Evolutionary conservation across 163 green algal genomes (phyloP), one percentile per base, ranked within the genome.

Genomic region (Chlorella variabilis): DNA sequence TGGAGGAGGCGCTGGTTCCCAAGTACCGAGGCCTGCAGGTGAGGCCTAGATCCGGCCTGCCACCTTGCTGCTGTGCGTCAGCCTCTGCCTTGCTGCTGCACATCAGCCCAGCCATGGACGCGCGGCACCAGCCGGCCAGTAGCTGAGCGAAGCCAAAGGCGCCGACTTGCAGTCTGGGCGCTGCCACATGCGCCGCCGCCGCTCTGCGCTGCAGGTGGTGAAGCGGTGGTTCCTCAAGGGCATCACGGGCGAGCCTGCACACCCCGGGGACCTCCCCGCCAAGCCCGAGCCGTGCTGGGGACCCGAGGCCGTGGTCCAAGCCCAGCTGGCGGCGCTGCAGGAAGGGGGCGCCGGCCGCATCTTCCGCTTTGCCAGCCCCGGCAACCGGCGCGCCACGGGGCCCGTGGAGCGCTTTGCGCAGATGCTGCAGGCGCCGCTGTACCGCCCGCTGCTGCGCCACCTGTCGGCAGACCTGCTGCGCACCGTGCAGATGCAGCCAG

Each of bases 291-390:
- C 42, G 5, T 39, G 59, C 54, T 82, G 68, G 41, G 85, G 85
- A 25, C 85, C 85, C 41, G 85, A 89, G 58, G 56, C 75, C 4
- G 70, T 88, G 8, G 78, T 88, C 13, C 42, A 54, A 33, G 83
- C 77, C 20, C 85, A 89, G 67, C 81, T 89, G 39, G 71, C 83
- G 36, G 85, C 78, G 5, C 59, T 89, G 58, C 75, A 59, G 56
- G 2, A 59, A 4, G 33, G 62, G 4, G 39, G 85, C 45, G 66
- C 65, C 9, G 39, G 62, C 4, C 62, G 70, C 3, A 83, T 89
- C 5, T 89, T 83, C 54, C 4, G 23, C 8, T 89, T 89, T 71
- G 85, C 85, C 27, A 84, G 77, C 21, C 85, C 85, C 17, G 4
- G 15, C 6, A 89, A 88, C 74, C 77, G 80, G 77, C 31, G 17